Percentiles rank a stretch among this genome's conserved stretches.
phyloP scores from a whole-genome alignment of 331 rosid species.

The Rosa hybrid region DNA sequence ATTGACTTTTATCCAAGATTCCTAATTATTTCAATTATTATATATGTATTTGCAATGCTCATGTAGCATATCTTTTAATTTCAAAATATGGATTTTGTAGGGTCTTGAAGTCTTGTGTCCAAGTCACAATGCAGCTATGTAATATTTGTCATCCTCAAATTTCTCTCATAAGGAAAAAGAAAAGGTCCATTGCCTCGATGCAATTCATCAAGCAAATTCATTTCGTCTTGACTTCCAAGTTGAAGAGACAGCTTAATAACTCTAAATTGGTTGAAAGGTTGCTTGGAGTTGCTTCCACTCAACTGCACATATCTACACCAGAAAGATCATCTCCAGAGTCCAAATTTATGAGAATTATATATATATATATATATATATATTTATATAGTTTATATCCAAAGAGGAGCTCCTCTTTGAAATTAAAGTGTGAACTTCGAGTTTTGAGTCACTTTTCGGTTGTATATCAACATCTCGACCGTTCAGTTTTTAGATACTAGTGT shows the following conservation, averaged over 20 bases:
- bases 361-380: background rate
- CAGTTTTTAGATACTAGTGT: too few relatives aligned
- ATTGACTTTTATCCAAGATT: background rate
- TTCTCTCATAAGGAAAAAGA: background rate
- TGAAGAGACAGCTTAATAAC: background rate
- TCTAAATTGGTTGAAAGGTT: background rate
- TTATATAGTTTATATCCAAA: too few relatives aligned
- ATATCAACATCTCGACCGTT: too few relatives aligned
- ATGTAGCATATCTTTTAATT: background rate
- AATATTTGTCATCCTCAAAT: background rate
- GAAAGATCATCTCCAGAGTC: background rate
- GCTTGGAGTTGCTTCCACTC: background rate
- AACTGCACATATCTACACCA: background rate
- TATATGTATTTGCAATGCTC: background rate
- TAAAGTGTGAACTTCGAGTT: too few relatives aligned
- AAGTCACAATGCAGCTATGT: background rate
- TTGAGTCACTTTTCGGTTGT: too few relatives aligned
- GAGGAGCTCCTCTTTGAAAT: too few relatives aligned
- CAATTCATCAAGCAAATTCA: background rate
- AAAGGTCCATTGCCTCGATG: background rate
- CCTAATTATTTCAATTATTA: background rate
- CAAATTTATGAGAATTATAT: background rate
- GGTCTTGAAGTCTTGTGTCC: background rate
- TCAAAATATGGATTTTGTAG: background rate
- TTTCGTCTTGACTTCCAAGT: background rate